A percentile compares a stretch with the other conserved stretches of the same genome.
Conservation (phyloP, 225 moss, liverwort and hornwort genomes). For the Polytrichum commune region DNA sequence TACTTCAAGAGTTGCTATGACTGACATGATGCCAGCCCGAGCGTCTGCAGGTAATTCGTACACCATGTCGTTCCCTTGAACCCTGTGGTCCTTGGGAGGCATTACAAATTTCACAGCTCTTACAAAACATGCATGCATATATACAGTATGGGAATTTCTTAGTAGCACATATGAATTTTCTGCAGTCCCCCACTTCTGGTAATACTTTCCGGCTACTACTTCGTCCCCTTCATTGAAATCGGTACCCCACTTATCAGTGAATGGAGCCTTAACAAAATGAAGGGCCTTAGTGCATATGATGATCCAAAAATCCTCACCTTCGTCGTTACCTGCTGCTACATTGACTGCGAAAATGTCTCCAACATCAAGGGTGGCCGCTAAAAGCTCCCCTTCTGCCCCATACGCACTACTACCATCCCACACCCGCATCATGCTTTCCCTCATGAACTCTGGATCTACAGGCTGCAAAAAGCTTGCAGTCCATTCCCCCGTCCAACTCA, state of each 20-base stretch:
- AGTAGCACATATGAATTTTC: background rate
- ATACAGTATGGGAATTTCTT: background rate
- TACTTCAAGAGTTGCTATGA: no score
- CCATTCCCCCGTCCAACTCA: background rate
- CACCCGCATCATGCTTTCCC: background rate
- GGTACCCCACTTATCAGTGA: background rate
- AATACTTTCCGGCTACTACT: background rate
- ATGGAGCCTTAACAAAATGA: background rate
- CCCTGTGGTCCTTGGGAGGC: background rate
- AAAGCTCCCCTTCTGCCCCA: background rate
- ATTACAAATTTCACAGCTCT: background rate
- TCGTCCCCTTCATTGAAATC: background rate
- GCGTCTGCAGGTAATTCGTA: background rate
- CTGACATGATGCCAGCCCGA: no score
- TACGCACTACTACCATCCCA: background rate
- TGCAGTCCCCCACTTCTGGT: background rate
- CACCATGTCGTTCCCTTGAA: background rate
- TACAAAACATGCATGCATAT: background rate
- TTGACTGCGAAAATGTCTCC: background rate
- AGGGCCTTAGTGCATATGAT: background rate
- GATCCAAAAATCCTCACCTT: background rate
- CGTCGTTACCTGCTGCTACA: background rate
- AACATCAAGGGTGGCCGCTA: background rate
- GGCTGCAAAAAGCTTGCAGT: background rate
- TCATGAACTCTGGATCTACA: background rate